Evolutionary conservation across 495 filamentous ascomycete genomes (phyloP).

Genomic region (Neurospora discreta): DNA sequence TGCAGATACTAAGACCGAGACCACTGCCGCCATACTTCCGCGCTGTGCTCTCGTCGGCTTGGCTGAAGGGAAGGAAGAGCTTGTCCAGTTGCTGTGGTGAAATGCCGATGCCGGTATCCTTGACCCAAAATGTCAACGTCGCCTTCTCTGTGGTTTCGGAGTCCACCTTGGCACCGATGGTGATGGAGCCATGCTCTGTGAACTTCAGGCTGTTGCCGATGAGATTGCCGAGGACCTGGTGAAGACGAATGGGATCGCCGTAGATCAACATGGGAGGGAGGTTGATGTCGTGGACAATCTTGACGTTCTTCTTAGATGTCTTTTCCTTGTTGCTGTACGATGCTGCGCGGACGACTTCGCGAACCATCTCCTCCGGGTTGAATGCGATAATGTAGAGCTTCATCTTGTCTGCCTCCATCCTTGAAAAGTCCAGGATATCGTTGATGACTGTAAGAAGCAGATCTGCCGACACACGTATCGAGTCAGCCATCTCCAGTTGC

Average conservation of each 20-base stretch:
- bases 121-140: slow-evolving; percentile 71
- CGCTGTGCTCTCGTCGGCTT: slow-evolving; percentile 79
- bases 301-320: slow-evolving; percentile 45
- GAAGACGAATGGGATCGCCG: slow-evolving; percentile 80
- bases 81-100: slow-evolving; percentile 67
- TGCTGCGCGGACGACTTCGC: slow-evolving; percentile 74
- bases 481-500: slow-evolving; percentile 85
- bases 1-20: slow-evolving; percentile 85
- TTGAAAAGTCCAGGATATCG: slow-evolving; percentile 87
- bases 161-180: slow-evolving; percentile 59
- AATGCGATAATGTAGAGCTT: slow-evolving; percentile 79
- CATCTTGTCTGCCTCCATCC: slow-evolving; percentile 93
- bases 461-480: slow-evolving; percentile 81
- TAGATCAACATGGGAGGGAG: slow-evolving; percentile 70
- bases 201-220: slow-evolving; percentile 93
- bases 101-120: slow-evolving; percentile 86
- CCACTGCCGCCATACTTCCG: slow-evolving; percentile 85
- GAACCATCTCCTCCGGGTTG: slow-evolving; percentile 75
- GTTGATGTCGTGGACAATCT: slow-evolving; percentile 62
- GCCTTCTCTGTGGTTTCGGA: slow-evolving; percentile 58
- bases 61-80: slow-evolving; percentile 83
- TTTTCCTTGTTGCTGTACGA: slow-evolving; percentile 76
- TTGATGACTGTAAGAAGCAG: slow-evolving; percentile 89
- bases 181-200: slow-evolving; percentile 75
- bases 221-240: slow-evolving; percentile 88